Evolutionary conservation across 2,329 filamentous ascomycete genomes (phyloP).

Genomic region (Colletotrichum godetiae): DNA sequence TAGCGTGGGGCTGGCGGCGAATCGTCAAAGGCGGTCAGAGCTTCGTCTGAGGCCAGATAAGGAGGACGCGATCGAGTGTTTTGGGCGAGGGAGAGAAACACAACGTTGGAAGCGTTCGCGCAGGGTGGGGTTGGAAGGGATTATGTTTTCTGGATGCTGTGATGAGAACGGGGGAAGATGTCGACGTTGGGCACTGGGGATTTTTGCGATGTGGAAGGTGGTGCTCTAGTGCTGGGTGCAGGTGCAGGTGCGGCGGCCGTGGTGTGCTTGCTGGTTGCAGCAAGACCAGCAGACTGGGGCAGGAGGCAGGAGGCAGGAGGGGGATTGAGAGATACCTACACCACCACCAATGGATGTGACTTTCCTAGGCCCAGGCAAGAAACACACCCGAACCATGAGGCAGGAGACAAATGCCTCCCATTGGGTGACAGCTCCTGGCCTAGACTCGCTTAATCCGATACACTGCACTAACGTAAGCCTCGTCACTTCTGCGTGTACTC

Average conservation of each 20-base stretch:
- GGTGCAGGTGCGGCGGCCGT: conserved; percentile 3
- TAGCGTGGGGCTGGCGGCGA: conserved; percentile 36
- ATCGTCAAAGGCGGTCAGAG: conserved; percentile 35
- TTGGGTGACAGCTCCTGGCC: not conserved
- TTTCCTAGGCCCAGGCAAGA: not conserved
- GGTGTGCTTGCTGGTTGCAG: conserved; percentile 26
- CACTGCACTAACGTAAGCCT: not conserved
- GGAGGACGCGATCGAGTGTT: conserved; percentile 17
- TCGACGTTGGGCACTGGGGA: conserved; percentile 31
- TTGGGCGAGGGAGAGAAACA: conserved; percentile 6
- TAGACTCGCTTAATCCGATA: conserved; percentile 31
- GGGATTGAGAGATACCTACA: not conserved
- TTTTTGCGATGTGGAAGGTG: conserved; percentile 29
- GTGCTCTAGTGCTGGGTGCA: conserved; percentile 21
- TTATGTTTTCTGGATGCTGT: conserved; percentile 24
- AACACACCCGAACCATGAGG: not conserved
- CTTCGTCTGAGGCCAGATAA: conserved; percentile 30
- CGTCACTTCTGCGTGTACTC: not conserved
- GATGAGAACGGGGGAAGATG: conserved; percentile 20
- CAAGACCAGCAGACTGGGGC: conserved; percentile 4
- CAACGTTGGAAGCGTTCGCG: conserved; percentile 10
- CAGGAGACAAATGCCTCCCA: conserved; percentile 20
- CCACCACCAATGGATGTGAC: not conserved
- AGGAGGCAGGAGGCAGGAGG: not conserved
- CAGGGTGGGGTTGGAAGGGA: conserved; percentile 23